phyloP scores from a whole-genome alignment of 768 basidiomycete genomes.

The Tricholoma terreum region DNA sequence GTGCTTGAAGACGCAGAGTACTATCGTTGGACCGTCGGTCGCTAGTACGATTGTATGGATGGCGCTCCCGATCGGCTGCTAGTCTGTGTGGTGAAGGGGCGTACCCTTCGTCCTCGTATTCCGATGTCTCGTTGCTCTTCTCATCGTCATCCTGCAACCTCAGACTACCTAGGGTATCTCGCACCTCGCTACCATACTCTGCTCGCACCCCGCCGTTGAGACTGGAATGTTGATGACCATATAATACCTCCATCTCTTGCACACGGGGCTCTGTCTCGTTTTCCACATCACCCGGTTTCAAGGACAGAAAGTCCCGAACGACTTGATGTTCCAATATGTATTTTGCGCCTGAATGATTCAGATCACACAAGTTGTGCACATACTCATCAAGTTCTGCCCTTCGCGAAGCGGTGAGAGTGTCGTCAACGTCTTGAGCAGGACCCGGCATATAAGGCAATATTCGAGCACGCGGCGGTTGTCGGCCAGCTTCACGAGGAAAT shows the following conservation, averaged over 20 bases:
- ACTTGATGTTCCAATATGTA: slow-evolving; percentile 81
- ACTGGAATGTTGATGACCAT: slow-evolving; percentile 18
- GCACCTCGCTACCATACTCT: slow-evolving; percentile 42
- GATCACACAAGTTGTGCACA: slow-evolving; percentile 71
- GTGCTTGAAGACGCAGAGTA: slow-evolving; percentile 38
- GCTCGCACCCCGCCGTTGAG: slow-evolving; percentile 28
- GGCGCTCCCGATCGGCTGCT: slow-evolving; percentile 32
- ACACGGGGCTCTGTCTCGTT: slow-evolving; percentile 60
- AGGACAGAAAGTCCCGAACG: slow-evolving; percentile 78
- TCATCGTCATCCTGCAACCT: slow-evolving; percentile 42
- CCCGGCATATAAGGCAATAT: slow-evolving; percentile 98
- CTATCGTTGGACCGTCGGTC: slow-evolving; percentile 41
- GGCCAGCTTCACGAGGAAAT: slow-evolving; percentile 91
- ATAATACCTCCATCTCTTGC: slow-evolving; percentile 57
- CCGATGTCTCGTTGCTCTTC: slow-evolving; percentile 55
- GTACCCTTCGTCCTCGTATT: slow-evolving; percentile 62
- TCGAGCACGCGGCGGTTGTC: slow-evolving; percentile 59
- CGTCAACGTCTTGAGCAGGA: slow-evolving; percentile 80
- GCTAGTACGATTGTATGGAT: slow-evolving; percentile 34
- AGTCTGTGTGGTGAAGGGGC: slow-evolving; percentile 41
- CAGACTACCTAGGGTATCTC: slow-evolving; percentile 50
- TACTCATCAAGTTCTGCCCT: slow-evolving; percentile 88
- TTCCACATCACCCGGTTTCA: slow-evolving; percentile 84
- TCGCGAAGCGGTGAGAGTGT: slow-evolving; percentile 75
- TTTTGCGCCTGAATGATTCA: slow-evolving; percentile 63